Percentiles rank a stretch among this genome's conserved stretches.
Evolutionary conservation across 257 asterid species (phyloP).

Genomic region (Pogostemon cablin): DNA sequence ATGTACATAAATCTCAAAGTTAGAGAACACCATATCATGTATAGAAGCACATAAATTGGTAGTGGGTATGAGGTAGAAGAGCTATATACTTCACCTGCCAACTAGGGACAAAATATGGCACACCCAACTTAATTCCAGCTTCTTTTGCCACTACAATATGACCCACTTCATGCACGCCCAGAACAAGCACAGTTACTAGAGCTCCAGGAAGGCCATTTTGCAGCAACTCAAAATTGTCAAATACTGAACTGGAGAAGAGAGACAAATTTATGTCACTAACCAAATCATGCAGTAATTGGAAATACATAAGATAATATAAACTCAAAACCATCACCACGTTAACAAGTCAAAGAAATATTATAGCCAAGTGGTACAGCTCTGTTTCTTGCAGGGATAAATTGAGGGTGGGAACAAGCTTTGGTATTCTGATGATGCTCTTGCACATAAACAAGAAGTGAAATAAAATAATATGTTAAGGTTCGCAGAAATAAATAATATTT

Average conservation of each 20-base stretch:
- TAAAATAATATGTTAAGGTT: neutral
- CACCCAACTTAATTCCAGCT: slow-evolving; percentile 76
- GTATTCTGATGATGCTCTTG: neutral
- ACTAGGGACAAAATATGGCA: slow-evolving; percentile 96
- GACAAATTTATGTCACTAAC: slow-evolving; percentile 15
- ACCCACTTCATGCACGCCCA: slow-evolving; percentile 80
- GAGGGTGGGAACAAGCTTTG: slow-evolving; percentile 19
- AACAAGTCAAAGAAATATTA: slow-evolving; percentile 21
- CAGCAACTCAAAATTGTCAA: slow-evolving; percentile 72
- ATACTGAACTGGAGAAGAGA: slow-evolving; percentile 62
- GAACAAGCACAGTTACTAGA: slow-evolving; percentile 77
- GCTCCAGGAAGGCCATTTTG: slow-evolving; percentile 92
- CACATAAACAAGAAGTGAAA: neutral
- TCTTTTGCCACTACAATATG: slow-evolving; percentile 75
- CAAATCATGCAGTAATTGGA: slow-evolving; percentile 6
- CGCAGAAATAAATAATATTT: neutral
- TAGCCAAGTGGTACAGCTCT: neutral
- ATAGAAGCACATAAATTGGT: slow-evolving; percentile 1
- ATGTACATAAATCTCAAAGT: neutral
- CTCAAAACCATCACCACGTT: neutral
- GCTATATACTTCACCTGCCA: slow-evolving; percentile 75
- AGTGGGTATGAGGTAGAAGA: slow-evolving; percentile 18
- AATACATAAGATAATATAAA: neutral
- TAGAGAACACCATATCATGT: slow-evolving; percentile 4
- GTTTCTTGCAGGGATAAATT: slow-evolving; percentile 16